Conservation (phyloP, 768 basidiomycete species). For the Postia placenta region DNA sequence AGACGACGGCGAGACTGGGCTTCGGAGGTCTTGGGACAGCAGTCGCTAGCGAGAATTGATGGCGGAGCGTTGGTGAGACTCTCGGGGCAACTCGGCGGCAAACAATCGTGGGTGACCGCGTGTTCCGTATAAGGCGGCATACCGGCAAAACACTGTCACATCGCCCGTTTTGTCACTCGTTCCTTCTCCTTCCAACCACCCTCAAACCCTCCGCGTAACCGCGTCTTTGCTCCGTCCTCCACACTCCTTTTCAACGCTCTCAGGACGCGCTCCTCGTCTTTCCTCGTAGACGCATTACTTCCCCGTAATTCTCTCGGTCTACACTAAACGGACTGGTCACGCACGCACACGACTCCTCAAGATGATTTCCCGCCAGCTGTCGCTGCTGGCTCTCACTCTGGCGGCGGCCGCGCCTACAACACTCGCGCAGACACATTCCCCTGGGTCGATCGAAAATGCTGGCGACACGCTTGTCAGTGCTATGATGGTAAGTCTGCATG, state of each 20-base stretch:
- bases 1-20: not conserved
- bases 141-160: conserved; percentile 1
- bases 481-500: conserved; percentile 44
- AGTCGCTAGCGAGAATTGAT: not conserved
- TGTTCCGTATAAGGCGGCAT: conserved; percentile 2
- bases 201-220: not conserved
- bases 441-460: conserved; percentile 27
- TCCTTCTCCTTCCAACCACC: conserved; percentile 9
- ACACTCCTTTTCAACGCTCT: conserved; percentile 14
- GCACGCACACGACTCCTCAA: conserved; percentile 3
- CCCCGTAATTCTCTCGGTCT: not conserved
- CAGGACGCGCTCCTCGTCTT: conserved; percentile 8
- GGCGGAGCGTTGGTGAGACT: not conserved
- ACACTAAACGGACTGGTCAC: not conserved
- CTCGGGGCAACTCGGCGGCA: not conserved
- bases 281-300: not conserved
- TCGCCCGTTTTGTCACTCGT: not conserved
- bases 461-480: conserved; percentile 40
- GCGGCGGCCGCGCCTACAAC: conserved; percentile 25
- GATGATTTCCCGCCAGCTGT: conserved; percentile 18
- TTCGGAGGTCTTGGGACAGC: not conserved
- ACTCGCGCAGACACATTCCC: conserved; percentile 11
- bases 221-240: conserved; percentile 8
- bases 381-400: conserved; percentile 41
- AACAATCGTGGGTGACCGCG: not conserved